A percentile compares a stretch with the other conserved stretches of the same genome.
Conservation (phyloP, 2,329 filamentous ascomycete genomes). For the Ascocoryne sarcoides region DNA sequence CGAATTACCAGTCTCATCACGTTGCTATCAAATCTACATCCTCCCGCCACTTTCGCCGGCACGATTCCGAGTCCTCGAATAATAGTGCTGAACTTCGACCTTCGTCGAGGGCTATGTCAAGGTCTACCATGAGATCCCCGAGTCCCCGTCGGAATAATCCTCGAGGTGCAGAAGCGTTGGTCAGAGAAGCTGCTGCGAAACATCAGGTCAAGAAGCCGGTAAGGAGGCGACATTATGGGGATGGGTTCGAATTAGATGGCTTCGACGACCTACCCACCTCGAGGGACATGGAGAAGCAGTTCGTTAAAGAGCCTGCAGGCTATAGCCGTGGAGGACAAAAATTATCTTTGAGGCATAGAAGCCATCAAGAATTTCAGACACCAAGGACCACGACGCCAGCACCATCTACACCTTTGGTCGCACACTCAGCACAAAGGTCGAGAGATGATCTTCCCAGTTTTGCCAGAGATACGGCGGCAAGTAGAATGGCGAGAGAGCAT, state of each 20-base stretch:
- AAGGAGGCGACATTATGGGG: slow-evolving; percentile 68
- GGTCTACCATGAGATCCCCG: slow-evolving; percentile 46
- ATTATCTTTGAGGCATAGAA: slow-evolving; percentile 47
- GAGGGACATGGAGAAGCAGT: slow-evolving; percentile 69
- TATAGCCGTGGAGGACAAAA: slow-evolving; percentile 62
- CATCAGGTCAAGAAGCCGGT: slow-evolving; percentile 67
- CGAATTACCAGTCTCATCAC: slow-evolving; percentile 70
- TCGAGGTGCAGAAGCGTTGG: slow-evolving; percentile 33
- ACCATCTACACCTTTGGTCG: slow-evolving; percentile 41
- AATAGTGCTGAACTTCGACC: slow-evolving; percentile 50
- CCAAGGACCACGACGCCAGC: slow-evolving; percentile 46
- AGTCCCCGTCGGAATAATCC: slow-evolving; percentile 46
- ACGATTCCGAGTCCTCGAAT: slow-evolving; percentile 67
- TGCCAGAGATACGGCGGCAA: slow-evolving; percentile 56
- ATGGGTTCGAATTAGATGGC: slow-evolving; percentile 82
- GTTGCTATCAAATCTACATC: slow-evolving; percentile 62
- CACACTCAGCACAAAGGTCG: slow-evolving; percentile 31
- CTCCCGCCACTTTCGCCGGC: slow-evolving; percentile 63
- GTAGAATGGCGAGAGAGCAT: slow-evolving; percentile 55
- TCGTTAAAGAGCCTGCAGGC: slow-evolving; percentile 67
- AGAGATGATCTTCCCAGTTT: slow-evolving; percentile 50
- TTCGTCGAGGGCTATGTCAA: slow-evolving; percentile 47
- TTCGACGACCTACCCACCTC: slow-evolving; percentile 96
- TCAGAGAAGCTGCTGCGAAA: slow-evolving; percentile 45
- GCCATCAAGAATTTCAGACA: slow-evolving; percentile 46